Evolutionary conservation across 2,329 filamentous ascomycete genomes (phyloP), one percentile per base, ranked within the genome.

Genomic region (Rhynchosporium graminicola): DNA sequence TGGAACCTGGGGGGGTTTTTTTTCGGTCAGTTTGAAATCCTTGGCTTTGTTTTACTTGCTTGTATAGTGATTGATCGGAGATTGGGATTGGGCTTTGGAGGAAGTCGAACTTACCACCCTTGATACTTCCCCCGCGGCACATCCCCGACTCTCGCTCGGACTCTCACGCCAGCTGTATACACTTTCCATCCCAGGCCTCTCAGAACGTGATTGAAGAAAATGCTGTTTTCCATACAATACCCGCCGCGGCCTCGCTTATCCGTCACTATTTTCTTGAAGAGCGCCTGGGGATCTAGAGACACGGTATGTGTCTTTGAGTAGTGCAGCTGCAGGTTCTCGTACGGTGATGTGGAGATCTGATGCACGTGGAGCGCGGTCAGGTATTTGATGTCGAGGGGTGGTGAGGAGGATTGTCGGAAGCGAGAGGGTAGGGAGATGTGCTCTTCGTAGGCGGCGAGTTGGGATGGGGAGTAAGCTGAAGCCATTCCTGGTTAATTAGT

Each of bases 221-320:
- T 77, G 59, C 77, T 81, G 31, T 78, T 77, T 69, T 87, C 84
- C 78, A 87, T 83, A 74, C 84, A 87, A 71, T 87, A 87, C 0
- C 85, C 84, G 20, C 85, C 85, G 58, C 78, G 71, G 3, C 78
- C 75, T 58, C 69, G 61, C 9, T 62, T 63, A 52, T 69, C 56
- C 1, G 29, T 54, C 3, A 73, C 65, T 13, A 71, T 70, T 56
- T 73, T 73, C 9, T 65, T n/a, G 59, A 68, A 73, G 3, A 73
- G 52, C 3, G 55, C 47, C 54, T 72, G 68, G 0, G 69, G 69
- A 42, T 72, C 66, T 2, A 73, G 42, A 2, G 63, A 66, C 10
- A 72, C 62, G 0, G 43, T 29, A 38, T 66, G 67, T 9, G 46
- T 6, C 6, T 50, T 20, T 1, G 70, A 72, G 52, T 73, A 73